Evolutionary conservation across 371 early-diverging fungal genomes (phyloP), one percentile per base, ranked within the genome.

Genomic region (Lichtheimia corymbifera): DNA sequence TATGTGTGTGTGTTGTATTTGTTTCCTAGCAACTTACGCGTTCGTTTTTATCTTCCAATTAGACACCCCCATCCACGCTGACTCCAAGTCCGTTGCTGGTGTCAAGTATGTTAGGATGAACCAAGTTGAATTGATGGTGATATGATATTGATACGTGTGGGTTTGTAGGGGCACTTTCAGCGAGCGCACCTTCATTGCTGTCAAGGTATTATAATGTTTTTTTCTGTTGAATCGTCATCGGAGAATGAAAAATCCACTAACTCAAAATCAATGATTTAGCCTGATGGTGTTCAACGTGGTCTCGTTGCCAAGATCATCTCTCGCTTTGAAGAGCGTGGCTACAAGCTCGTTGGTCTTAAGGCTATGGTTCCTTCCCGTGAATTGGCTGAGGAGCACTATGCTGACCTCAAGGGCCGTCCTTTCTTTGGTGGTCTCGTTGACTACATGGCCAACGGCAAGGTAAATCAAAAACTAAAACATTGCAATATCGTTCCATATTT

Each of bases 361-460:
- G 75, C 80, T 49, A 55, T 77, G 56, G 77, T 70, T 59, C 90
- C 94, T 44, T 74, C 80, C 65, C 71, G 82, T 72, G 85, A 85
- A 58, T 84, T 89, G 59, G 83, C 95, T 56, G 86, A 91, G 72
- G 70, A 91, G 80, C 98, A 98, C 87, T 98, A 97, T 83, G 84
- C 68, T 50, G 96, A 97, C 71, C 86, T 94, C 51, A 83, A 75
- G 62, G 68, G 68, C 64, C 94, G 92, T 83, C 86, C 91, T 59
- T 97, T 96, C 89, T 97, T 95, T 87, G 83, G 85, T 58, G 83
- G 84, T 63, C 85, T 97, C 35, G 86, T 95, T 62, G 81, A 84
- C 54, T 92, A 85, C 81, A 82, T 94, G 88, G 69, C 70, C 59
- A 82, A 77, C 56, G 77, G 77, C 50, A 70, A 62, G 62, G 58